These are phyloP conservation scores for Camelina hispida DNA, from an alignment of 345 rosid species.

Conservation along the genomic window DNA sequence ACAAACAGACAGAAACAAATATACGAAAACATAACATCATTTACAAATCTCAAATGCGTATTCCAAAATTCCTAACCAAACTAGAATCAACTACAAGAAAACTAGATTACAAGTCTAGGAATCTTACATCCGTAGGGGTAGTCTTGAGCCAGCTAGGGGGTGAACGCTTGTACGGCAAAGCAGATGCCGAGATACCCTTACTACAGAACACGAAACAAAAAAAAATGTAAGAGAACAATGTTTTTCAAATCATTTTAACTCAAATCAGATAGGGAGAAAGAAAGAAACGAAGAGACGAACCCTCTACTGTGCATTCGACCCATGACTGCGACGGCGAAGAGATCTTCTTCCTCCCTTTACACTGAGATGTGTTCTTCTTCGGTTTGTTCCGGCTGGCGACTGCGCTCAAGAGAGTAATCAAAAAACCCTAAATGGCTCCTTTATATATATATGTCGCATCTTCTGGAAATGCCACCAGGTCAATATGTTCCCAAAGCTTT, in stretches of 20 bases:
- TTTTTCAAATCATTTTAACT: background rate
- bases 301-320: constrained; percentile 69
- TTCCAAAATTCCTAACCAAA: background rate
- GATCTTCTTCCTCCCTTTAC: background rate
- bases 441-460: background rate
- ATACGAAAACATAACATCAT: background rate
- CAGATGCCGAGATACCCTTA: constrained; percentile 80
- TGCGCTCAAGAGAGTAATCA: background rate
- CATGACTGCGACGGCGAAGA: constrained; percentile 43
- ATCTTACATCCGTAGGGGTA: constrained; percentile 56
- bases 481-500: background rate
- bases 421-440: constrained; percentile 2
- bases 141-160: constrained; percentile 82
- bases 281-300: constrained; percentile 29
- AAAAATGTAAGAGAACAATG: constrained; percentile 35
- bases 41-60: background rate
- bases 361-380: constrained; percentile 8
- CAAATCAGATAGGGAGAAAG: background rate
- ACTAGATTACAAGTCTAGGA: background rate
- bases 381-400: constrained; percentile 26
- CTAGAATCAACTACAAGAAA: background rate
- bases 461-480: background rate
- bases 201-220: constrained; percentile 32
- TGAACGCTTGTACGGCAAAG: constrained; percentile 79
- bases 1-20: no score